Conservation (phyloP, 768 basidiomycete species). For the Boletus edulis region DNA sequence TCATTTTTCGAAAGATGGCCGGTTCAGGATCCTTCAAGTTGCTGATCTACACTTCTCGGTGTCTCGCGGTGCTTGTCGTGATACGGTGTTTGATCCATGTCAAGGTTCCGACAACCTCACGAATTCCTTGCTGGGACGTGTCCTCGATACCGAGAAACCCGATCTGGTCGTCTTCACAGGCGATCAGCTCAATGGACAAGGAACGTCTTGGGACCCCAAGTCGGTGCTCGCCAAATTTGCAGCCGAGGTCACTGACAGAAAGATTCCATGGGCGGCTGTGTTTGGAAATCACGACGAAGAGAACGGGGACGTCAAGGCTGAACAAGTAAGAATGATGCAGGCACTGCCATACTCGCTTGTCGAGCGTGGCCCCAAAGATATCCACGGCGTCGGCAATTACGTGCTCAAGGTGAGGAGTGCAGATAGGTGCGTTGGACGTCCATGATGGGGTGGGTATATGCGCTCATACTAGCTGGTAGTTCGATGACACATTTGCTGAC, state of each 20-base stretch:
- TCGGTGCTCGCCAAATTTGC: slow-evolving; percentile 90
- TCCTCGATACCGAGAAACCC: slow-evolving; percentile 80
- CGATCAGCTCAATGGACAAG: slow-evolving; percentile 92
- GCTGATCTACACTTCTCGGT: slow-evolving; percentile 95
- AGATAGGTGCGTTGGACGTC: slow-evolving; percentile 63
- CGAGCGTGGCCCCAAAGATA: slow-evolving; percentile 73
- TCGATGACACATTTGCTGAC: slow-evolving; percentile 88
- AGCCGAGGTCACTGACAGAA: slow-evolving; percentile 64
- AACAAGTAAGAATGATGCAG: slow-evolving; percentile 71
- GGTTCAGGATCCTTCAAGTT: slow-evolving; percentile 86
- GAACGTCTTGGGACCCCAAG: slow-evolving; percentile 84
- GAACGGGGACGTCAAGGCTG: slow-evolving; percentile 55
- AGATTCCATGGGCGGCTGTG: slow-evolving; percentile 87
- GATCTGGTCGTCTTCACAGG: slow-evolving; percentile 91
- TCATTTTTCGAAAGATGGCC: slow-evolving; percentile 80
- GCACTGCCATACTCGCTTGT: slow-evolving; percentile 84
- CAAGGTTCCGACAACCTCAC: slow-evolving; percentile 76
- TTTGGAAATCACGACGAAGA: slow-evolving; percentile 96
- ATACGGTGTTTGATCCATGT: slow-evolving; percentile 55
- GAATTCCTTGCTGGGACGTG: slow-evolving; percentile 61
- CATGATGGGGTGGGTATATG: background rate
- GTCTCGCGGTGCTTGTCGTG: slow-evolving; percentile 71
- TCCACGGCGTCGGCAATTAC: slow-evolving; percentile 93
- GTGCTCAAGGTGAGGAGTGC: slow-evolving; percentile 80
- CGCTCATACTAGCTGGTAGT: slow-evolving; percentile 36